Percentiles rank a stretch among this genome's conserved stretches.
Evolutionary conservation across 768 basidiomycete genomes (phyloP).

Genomic region (Dentipellis sp.): DNA sequence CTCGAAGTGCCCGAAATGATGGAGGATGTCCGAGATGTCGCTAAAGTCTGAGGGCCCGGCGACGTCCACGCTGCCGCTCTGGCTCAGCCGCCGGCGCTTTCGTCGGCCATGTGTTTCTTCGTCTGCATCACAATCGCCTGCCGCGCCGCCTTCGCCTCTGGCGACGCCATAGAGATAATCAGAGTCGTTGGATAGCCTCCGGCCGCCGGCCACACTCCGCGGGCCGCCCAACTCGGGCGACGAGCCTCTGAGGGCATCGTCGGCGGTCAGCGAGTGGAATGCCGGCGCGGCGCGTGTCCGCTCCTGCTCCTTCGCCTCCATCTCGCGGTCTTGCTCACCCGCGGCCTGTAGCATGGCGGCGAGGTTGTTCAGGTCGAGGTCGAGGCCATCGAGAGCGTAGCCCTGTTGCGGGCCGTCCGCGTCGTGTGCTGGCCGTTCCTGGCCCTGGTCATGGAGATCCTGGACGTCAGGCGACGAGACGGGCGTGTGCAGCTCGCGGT

Average conservation of each 20-base stretch:
- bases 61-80: conserved; percentile 20
- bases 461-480: neutral
- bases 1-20: conserved; percentile 66
- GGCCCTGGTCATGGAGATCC: neutral
- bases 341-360: conserved; percentile 75
- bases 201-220: neutral
- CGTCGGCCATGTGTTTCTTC: conserved; percentile 7
- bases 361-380: conserved; percentile 51
- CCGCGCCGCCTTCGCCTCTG: conserved; percentile 1
- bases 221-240: conserved; percentile 3
- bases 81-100: conserved; percentile 15
- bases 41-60: conserved; percentile 49
- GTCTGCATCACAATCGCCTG: conserved; percentile 23
- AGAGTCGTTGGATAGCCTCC: conserved; percentile 17
- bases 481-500: conserved; percentile 18
- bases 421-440: conserved; percentile 1
- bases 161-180: conserved; percentile 28
- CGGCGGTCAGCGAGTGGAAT: conserved; percentile 69
- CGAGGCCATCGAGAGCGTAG: conserved; percentile 26
- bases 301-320: conserved; percentile 33
- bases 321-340: conserved; percentile 13
- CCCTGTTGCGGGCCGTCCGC: conserved; percentile 19
- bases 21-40: conserved; percentile 73
- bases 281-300: conserved; percentile 65
- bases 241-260: conserved; percentile 23